These are phyloP conservation scores for Hypoxylon sp. DNA, from an alignment of 2,329 filamentous ascomycete species.

Conservation along the genomic window DNA sequence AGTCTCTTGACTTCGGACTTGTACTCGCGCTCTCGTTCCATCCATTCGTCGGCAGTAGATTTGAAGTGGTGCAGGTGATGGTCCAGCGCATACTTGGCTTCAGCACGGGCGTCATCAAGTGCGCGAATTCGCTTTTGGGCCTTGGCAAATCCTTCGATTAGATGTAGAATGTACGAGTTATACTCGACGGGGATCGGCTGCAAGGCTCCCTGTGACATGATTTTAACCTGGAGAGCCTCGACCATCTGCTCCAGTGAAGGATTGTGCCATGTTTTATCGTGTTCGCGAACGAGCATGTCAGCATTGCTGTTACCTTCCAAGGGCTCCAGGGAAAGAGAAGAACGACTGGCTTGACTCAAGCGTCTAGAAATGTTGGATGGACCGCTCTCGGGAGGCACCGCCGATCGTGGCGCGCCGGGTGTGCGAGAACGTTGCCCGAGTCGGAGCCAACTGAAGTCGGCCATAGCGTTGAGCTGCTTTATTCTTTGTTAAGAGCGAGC, in stretches of 20 bases:
- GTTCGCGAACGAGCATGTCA: conserved; percentile 41
- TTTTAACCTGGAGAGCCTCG: conserved; percentile 57
- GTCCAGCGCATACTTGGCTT: conserved; percentile 49
- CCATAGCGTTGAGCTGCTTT: conserved; percentile 35
- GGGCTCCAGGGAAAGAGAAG: conserved; percentile 30
- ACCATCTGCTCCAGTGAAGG: conserved; percentile 60
- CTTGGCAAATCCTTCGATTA: conserved; percentile 55
- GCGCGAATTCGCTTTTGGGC: conserved; percentile 49
- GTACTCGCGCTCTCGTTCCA: conserved; percentile 55
- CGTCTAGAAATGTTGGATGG: conserved; percentile 45
- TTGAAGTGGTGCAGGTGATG: conserved; percentile 54
- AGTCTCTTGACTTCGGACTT: conserved; percentile 57
- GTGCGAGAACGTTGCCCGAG: conserved; percentile 44
- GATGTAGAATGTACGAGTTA: conserved; percentile 58
- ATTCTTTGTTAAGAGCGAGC: neutral
- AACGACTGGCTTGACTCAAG: conserved; percentile 35
- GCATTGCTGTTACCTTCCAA: conserved; percentile 9
- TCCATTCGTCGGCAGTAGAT: conserved; percentile 55
- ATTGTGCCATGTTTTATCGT: conserved; percentile 54
- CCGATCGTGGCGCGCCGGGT: conserved; percentile 36
- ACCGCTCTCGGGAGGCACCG: conserved; percentile 28
- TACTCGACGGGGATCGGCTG: conserved; percentile 57
- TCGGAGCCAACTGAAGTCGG: conserved; percentile 45
- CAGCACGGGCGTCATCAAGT: conserved; percentile 46
- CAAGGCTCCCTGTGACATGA: conserved; percentile 56